phyloP scores from a whole-genome alignment of 2,329 filamentous ascomycete species.

The Penicillium sp. region DNA sequence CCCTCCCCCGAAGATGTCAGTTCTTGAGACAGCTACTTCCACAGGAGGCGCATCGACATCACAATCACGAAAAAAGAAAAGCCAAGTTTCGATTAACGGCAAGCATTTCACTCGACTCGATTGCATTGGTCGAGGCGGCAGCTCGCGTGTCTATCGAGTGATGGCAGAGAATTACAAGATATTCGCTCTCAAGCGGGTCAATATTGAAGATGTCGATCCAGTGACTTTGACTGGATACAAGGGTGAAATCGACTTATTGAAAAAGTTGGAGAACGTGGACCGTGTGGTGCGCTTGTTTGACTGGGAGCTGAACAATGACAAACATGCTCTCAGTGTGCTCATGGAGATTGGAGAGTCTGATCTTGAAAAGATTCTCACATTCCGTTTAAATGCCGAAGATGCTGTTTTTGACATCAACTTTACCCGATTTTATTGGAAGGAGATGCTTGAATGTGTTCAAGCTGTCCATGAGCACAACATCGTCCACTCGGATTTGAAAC shows the following conservation, averaged over 20 bases:
- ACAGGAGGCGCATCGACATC: constrained; percentile 75
- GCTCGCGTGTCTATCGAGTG: constrained; percentile 90
- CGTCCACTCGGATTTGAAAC: constrained; percentile 95
- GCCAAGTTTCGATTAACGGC: constrained; percentile 83
- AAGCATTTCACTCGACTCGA: constrained; percentile 88
- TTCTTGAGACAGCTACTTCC: constrained; percentile 85
- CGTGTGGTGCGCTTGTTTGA: constrained; percentile 88
- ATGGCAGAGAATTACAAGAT: constrained; percentile 97
- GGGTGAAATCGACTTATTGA: constrained; percentile 89
- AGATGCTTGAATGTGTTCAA: constrained; percentile 95
- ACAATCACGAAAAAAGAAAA: constrained; percentile 71
- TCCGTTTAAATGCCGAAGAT: constrained; percentile 67
- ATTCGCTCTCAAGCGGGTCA: constrained; percentile 89
- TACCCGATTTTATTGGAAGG: constrained; percentile 97
- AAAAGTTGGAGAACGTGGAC: constrained; percentile 77
- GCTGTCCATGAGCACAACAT: constrained; percentile 87
- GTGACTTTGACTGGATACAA: constrained; percentile 80
- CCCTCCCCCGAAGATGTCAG: constrained; percentile 93
- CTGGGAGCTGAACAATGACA: constrained; percentile 89
- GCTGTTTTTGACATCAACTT: constrained; percentile 82
- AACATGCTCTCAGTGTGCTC: constrained; percentile 81
- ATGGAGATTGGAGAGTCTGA: constrained; percentile 98
- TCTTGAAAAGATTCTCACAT: constrained; percentile 77
- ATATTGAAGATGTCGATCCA: constrained; percentile 85
- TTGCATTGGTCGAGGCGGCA: constrained; percentile 86